Percentiles rank a stretch among this genome's conserved stretches.
Conservation (phyloP, 148 eudicot genomes). For the Pouteria glomerata region DNA sequence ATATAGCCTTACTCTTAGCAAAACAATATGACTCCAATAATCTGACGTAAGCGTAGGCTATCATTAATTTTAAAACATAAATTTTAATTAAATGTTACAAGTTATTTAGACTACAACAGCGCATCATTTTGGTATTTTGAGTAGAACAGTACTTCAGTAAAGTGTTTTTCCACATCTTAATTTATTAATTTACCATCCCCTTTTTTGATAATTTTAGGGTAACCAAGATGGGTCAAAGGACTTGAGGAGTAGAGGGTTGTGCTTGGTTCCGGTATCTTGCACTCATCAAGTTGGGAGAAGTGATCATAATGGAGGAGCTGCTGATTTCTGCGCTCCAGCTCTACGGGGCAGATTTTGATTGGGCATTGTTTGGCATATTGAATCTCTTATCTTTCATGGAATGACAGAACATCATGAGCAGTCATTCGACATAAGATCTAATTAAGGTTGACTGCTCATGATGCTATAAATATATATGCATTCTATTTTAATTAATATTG, state of each 20-base stretch:
- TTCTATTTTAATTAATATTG: constrained; percentile 3
- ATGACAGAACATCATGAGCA: constrained; percentile 45
- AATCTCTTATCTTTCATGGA: constrained; percentile 14
- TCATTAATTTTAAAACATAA: too few relatives aligned
- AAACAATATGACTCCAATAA: too few relatives aligned
- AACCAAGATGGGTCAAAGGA: constrained; percentile 35
- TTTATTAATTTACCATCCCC: too few relatives aligned
- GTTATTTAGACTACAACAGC: too few relatives aligned
- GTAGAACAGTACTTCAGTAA: too few relatives aligned
- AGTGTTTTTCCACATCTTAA: too few relatives aligned
- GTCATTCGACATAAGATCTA: constrained; percentile 10
- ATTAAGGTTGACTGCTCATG: constrained; percentile 45
- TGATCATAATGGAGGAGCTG: constrained; percentile 65
- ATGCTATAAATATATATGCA: constrained; percentile 30
- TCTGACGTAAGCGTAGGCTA: too few relatives aligned
- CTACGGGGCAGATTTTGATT: constrained; percentile 51
- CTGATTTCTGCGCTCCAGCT: constrained; percentile 72
- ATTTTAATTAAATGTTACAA: too few relatives aligned
- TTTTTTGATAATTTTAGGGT: constrained; percentile 19
- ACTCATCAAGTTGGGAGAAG: constrained; percentile 57
- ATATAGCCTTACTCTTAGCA: too few relatives aligned
- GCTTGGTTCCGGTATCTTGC: constrained; percentile 70
- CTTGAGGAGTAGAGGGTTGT: constrained; percentile 65
- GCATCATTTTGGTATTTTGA: too few relatives aligned
- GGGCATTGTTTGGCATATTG: not conserved